These are phyloP conservation scores for Saccharomycodes ludwigii DNA, from an alignment of 805 yeast species.

Conservation along the genomic window DNA sequence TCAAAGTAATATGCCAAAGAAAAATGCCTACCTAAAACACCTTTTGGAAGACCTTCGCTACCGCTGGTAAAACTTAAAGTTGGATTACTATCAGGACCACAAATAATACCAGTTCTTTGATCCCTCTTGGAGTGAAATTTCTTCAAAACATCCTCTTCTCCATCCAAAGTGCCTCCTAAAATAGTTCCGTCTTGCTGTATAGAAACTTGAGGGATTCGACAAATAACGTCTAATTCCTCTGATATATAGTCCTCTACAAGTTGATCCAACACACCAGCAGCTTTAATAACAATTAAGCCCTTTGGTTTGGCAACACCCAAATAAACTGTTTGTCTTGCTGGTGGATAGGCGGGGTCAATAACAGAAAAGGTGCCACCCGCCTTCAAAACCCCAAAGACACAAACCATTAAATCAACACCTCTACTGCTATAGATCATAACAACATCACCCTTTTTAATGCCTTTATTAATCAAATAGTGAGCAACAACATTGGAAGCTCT, in stretches of 20 bases:
- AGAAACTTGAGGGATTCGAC: constrained; percentile 67
- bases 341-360: constrained; percentile 98
- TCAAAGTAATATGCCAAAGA: constrained; percentile 96
- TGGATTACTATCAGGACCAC: constrained; percentile 97
- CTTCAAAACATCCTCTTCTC: constrained; percentile 36
- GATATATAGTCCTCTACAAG: constrained; percentile 69
- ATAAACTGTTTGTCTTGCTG: constrained; percentile 91
- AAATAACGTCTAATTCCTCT: constrained; percentile 57
- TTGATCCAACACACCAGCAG: constrained; percentile 75
- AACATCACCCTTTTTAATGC: constrained; percentile 82
- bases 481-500: constrained; percentile 91
- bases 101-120: constrained; percentile 72
- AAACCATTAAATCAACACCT: constrained; percentile 92
- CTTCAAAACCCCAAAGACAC: constrained; percentile 94
- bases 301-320: constrained; percentile 86
- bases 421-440: constrained; percentile 97
- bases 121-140: constrained; percentile 34
- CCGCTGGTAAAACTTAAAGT: constrained; percentile 95
- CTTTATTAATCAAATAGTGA: constrained; percentile 68
- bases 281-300: constrained; percentile 79
- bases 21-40: constrained; percentile 95
- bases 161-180: constrained; percentile 38
- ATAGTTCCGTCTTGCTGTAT: constrained; percentile 65
- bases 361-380: constrained; percentile 99
- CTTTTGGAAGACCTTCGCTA: constrained; percentile 96